A percentile compares a stretch with the other conserved stretches of the same genome.
phyloP scores from a whole-genome alignment of 2,329 filamentous ascomycete genomes.

The Fusarium xyrophilum region DNA sequence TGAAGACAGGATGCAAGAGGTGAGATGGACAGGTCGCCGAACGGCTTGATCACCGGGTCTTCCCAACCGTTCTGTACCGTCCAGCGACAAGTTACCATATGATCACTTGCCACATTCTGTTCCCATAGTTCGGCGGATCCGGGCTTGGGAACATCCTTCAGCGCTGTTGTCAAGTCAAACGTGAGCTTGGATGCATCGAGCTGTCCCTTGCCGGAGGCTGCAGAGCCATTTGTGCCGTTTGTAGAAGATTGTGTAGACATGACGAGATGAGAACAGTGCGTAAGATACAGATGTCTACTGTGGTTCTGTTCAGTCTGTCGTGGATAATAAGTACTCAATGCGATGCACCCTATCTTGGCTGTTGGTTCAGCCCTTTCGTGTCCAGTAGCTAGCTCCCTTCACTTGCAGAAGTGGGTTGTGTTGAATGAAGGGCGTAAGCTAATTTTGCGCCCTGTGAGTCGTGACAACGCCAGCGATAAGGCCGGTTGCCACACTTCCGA shows the following conservation, averaged over 20 bases:
- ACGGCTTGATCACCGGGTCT: neutral
- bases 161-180: neutral
- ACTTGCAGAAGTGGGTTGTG: neutral
- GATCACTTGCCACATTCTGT: neutral
- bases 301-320: accelerated
- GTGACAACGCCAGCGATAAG: neutral
- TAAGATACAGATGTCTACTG: no score
- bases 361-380: neutral
- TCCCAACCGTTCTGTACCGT: neutral
- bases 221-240: neutral
- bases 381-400: neutral
- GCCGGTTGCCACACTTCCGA: neutral
- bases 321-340: accelerated
- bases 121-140: neutral
- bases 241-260: neutral
- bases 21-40: neutral
- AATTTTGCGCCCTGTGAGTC: neutral
- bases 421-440: neutral
- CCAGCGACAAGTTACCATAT: neutral
- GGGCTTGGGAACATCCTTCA: neutral
- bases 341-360: neutral
- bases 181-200: neutral
- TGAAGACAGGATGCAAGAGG: neutral
- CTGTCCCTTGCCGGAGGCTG: accelerated
- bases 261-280: no score